phyloP scores from a whole-genome alignment of 345 rosid genomes.

The Ceriops decandra region DNA sequence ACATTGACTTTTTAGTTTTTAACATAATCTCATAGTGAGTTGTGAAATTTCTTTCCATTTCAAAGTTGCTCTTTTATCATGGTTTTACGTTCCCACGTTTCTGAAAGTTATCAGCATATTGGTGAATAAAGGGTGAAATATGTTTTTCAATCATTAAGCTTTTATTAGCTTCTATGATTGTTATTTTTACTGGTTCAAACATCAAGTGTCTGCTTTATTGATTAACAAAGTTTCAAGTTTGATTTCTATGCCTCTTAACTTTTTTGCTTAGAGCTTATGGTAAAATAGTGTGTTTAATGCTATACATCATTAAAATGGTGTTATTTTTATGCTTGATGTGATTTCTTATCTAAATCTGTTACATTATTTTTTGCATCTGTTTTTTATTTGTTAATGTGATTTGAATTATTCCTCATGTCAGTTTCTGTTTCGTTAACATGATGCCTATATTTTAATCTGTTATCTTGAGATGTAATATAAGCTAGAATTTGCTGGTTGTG shows the following conservation, averaged over 20 bases:
- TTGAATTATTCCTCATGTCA: too few species aligned
- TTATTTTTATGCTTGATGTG: not conserved
- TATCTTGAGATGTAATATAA: not conserved
- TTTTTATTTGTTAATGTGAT: slow-evolving; percentile 2
- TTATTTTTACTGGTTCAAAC: not conserved
- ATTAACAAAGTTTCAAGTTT: too few species aligned
- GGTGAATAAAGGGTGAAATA: not conserved
- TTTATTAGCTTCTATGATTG: not conserved
- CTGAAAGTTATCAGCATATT: not conserved
- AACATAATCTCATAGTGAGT: not conserved
- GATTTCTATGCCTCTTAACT: too few species aligned
- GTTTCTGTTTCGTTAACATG: not conserved
- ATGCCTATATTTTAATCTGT: not conserved
- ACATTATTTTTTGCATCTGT: not conserved
- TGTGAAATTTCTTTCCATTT: not conserved
- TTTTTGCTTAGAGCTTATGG: not conserved
- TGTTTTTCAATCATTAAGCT: not conserved
- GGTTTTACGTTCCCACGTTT: not conserved
- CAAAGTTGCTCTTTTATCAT: not conserved
- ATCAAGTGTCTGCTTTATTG: too few species aligned
- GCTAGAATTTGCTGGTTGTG: too few species aligned
- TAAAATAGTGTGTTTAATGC: too few species aligned
- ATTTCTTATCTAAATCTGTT: not conserved
- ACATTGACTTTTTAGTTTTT: not conserved
- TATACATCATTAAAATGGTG: not conserved